Conservation (phyloP, 768 basidiomycete species). For the Gautieria morchelliformis region DNA sequence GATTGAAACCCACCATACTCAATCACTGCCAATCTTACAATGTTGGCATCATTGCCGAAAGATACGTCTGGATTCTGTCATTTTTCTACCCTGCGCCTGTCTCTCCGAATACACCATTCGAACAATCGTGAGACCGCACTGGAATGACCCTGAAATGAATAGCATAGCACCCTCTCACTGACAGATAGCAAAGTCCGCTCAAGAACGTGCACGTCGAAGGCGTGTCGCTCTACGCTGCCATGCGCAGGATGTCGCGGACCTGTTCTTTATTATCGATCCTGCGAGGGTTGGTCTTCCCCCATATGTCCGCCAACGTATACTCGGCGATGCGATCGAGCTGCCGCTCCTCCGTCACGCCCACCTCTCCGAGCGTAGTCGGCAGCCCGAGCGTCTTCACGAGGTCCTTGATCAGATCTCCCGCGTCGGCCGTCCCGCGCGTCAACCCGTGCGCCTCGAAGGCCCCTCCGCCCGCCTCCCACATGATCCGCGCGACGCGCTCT, state of each 20-base stretch:
- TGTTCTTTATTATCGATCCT: neutral
- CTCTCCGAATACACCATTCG: too few species aligned
- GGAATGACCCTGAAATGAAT: too few species aligned
- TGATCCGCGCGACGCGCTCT: neutral
- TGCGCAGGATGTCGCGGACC: neutral
- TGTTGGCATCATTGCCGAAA: too few species aligned
- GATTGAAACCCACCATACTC: too few species aligned
- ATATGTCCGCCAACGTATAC: slow-evolving; percentile 1
- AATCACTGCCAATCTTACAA: too few species aligned
- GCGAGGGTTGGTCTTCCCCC: slow-evolving; percentile 1
- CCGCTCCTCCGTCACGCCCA: neutral
- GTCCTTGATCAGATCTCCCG: neutral
- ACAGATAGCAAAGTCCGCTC: too few species aligned
- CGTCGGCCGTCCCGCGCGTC: neutral
- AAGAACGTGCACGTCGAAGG: too few species aligned
- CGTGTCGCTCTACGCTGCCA: neutral
- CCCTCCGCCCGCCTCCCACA: neutral
- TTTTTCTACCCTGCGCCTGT: too few species aligned
- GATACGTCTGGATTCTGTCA: too few species aligned
- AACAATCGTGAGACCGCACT: too few species aligned
- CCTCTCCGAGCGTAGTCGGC: slow-evolving; percentile 3
- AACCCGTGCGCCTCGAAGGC: neutral
- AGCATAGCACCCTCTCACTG: too few species aligned
- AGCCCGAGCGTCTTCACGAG: neutral
- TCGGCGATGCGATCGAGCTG: neutral